Conservation (phyloP, 345 rosid genomes). For the Xanthoceras sorbifolium region DNA sequence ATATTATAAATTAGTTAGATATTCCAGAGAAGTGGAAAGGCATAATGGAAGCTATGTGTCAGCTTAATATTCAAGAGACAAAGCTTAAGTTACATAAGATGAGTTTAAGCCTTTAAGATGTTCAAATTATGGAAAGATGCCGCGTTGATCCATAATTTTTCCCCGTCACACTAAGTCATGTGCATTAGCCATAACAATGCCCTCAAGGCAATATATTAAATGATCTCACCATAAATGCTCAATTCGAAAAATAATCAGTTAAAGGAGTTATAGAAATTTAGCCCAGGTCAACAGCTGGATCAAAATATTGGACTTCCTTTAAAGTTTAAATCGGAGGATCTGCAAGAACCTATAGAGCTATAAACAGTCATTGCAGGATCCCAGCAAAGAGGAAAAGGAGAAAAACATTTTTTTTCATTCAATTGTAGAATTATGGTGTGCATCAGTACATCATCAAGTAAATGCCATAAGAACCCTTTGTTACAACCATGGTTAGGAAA, state of each 20-base stretch:
- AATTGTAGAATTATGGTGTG: background rate
- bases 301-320: background rate
- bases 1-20: background rate
- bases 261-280: background rate
- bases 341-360: background rate
- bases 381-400: background rate
- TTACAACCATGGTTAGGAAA: background rate
- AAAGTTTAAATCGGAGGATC: background rate
- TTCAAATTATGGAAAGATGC: conserved; percentile 8
- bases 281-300: background rate
- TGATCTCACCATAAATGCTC: background rate
- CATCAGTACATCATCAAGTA: background rate
- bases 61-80: background rate
- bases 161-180: background rate
- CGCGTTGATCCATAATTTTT: background rate
- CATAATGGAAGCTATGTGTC: background rate
- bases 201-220: background rate
- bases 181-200: background rate
- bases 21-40: background rate
- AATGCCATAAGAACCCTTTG: background rate
- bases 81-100: background rate
- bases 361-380: background rate
- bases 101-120: background rate
- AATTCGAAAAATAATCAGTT: background rate
- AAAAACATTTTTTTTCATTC: background rate